phyloP scores from a whole-genome alignment of 2,329 filamentous ascomycete species.

The Chaetothyriales sp. region DNA sequence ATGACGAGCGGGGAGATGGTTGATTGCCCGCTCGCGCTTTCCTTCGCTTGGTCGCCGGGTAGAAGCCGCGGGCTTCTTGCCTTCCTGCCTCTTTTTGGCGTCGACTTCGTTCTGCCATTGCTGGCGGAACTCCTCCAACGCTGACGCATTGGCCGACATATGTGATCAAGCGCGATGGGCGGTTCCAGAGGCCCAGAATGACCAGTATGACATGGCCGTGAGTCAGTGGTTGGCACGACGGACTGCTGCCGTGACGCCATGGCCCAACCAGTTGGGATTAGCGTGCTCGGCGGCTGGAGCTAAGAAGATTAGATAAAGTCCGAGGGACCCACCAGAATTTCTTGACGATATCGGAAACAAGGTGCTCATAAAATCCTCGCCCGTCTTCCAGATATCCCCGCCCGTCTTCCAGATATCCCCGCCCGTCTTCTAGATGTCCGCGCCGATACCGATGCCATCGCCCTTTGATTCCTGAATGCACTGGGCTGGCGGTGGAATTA shows the following conservation, averaged over 20 bases:
- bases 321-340: not conserved
- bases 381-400: not conserved
- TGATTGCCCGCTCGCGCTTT: conserved; percentile 16
- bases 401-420: not conserved
- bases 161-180: too few relatives aligned
- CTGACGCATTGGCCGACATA: conserved; percentile 13
- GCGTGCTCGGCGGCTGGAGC: not conserved
- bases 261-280: not conserved
- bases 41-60: conserved; percentile 8
- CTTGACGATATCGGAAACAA: not conserved
- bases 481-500: too few relatives aligned
- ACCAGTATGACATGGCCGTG: too few relatives aligned
- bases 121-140: conserved; percentile 66
- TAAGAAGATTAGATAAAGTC: not conserved
- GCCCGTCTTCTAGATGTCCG: not conserved
- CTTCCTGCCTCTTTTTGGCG: conserved; percentile 25
- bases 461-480: too few relatives aligned
- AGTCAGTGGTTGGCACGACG: not conserved
- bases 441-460: not conserved
- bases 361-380: not conserved
- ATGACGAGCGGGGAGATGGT: conserved; percentile 28
- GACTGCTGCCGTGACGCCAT: not conserved
- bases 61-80: conserved; percentile 3
- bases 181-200: too few relatives aligned
- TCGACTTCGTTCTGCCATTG: conserved; percentile 75